Base-by-base conservation (phyloP, 2,329 filamentous ascomycete species). In the Alternaria sp. region DNA sequence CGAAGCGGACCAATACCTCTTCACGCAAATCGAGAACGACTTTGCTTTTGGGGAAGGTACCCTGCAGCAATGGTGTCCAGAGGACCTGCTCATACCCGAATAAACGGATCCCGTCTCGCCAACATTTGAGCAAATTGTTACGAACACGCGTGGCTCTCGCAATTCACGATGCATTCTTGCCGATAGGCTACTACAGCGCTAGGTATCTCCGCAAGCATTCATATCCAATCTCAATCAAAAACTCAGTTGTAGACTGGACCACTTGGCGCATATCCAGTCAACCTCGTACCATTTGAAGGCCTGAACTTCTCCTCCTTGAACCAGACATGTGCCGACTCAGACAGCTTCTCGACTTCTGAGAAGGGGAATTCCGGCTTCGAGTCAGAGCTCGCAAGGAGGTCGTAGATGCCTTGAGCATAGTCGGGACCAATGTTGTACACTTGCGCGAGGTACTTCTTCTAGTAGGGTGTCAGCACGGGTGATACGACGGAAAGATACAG, bases 401-500 rank as follows among this genome's bases (percentile, higher is more conserved):
- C 77, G 63, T 83, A 86, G 11, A 86, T 81, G 5, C 80, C 83
- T 54, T 78, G 73, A 0, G 84, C 79, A 57, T 85, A 86, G 54
- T 83, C 82, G 1, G 80, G 79, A 7, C 79, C 78, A 52, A 87
- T 85, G 64, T 83, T 82, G 73, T 85, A 83, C 52, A 83, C 78
- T 72, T 87, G 86, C 1, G 84, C 83, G 1, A 87, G 78, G 68
- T 87, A 87, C 63, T 85, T 85, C 64, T 82, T 81, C 72, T 74
- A 52, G 66, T 57, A 2, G 12, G 40, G 36, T 12, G 54, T 66
- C 49, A 68, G 60, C 12, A 44, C 40, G 10, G 11, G 40, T 5
- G 19, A n/a, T 4, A 17, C 1, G 8, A 46, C 9, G 5, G 10
- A 40, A 17, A 2, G 19, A 15, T 15, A 30, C 8, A 11, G n/a